Percentiles rank a stretch among this genome's conserved stretches.
These are phyloP conservation scores for Blastobotrys niveus DNA, from an alignment of 1,139 yeast species.

Conservation along the genomic window DNA sequence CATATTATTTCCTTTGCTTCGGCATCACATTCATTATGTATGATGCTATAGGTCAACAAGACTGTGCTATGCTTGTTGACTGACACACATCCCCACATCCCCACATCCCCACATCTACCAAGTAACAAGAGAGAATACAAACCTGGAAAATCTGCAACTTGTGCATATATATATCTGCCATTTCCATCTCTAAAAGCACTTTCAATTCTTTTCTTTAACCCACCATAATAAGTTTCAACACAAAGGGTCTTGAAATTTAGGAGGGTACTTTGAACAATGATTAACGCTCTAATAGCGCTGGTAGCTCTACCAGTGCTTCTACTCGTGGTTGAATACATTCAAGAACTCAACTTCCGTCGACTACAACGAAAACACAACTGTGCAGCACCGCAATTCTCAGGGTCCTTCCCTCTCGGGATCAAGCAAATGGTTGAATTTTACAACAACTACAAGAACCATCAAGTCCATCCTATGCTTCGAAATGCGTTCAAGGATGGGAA, in stretches of 20 bases:
- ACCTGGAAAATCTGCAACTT: too few species aligned
- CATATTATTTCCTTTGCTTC: too few species aligned
- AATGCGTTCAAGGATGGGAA: conserved; percentile 7
- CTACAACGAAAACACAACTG: conserved; percentile 10
- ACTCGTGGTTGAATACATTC: conserved; percentile 5
- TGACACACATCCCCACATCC: too few species aligned
- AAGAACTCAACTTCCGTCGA: conserved; percentile 11
- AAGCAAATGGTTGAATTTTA: conserved; percentile 11
- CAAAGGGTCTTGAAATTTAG: background rate
- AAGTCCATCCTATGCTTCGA: conserved; percentile 9
- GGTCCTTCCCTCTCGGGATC: conserved; percentile 22
- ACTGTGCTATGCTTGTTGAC: too few species aligned
- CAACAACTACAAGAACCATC: conserved; percentile 2
- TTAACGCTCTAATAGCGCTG: background rate
- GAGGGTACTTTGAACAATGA: background rate
- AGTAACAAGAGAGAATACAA: too few species aligned
- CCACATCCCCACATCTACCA: too few species aligned
- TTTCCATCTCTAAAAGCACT: background rate
- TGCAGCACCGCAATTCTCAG: conserved; percentile 6
- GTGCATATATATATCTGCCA: background rate
- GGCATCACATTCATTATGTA: conserved; percentile 6
- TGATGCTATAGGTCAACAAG: too few species aligned
- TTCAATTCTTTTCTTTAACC: background rate
- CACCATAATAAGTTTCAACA: too few species aligned
- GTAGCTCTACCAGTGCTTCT: conserved; percentile 7